Evolutionary conservation across 306 rosid species (phyloP).

Genomic region (Herpetospermum pedunculosum): DNA sequence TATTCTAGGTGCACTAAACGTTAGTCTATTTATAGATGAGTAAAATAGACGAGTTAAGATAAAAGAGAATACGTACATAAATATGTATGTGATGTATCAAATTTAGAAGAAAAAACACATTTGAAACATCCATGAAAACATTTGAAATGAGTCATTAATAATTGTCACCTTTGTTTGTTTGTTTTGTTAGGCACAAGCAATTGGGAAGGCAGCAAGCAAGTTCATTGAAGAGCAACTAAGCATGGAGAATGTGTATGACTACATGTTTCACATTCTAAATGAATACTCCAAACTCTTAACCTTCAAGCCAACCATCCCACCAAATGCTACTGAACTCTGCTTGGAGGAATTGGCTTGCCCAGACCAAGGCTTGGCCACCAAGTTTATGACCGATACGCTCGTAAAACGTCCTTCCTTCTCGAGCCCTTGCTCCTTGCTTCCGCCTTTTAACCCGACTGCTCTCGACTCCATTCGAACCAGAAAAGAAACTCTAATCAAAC

Average conservation of each 20-base stretch:
- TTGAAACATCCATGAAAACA: too few species aligned
- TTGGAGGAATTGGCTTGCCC: slow-evolving; percentile 60
- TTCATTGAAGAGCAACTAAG: slow-evolving; percentile 50
- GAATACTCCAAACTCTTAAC: slow-evolving; percentile 49
- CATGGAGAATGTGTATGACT: slow-evolving; percentile 66
- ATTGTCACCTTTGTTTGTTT: too few species aligned
- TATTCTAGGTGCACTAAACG: too few species aligned
- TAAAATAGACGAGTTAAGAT: too few species aligned
- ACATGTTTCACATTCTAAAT: slow-evolving; percentile 63
- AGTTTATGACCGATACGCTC: slow-evolving; percentile 52
- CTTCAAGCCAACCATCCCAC: slow-evolving; percentile 44
- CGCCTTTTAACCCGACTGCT: slow-evolving; percentile 50
- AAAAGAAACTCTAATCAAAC: slow-evolving; percentile 25
- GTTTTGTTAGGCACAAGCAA: slow-evolving; percentile 47
- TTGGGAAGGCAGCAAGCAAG: slow-evolving; percentile 52
- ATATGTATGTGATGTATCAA: too few species aligned
- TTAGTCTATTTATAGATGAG: too few species aligned
- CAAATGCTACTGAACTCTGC: slow-evolving; percentile 39
- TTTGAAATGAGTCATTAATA: too few species aligned
- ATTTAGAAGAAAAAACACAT: too few species aligned
- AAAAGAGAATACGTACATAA: too few species aligned
- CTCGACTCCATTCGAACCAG: slow-evolving; percentile 19
- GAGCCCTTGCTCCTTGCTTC: slow-evolving; percentile 48
- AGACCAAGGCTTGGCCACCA: slow-evolving; percentile 20
- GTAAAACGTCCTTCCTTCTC: slow-evolving; percentile 42